Evolutionary conservation across 1,139 yeast species (phyloP).

Genomic region (Diutina siamensis): DNA sequence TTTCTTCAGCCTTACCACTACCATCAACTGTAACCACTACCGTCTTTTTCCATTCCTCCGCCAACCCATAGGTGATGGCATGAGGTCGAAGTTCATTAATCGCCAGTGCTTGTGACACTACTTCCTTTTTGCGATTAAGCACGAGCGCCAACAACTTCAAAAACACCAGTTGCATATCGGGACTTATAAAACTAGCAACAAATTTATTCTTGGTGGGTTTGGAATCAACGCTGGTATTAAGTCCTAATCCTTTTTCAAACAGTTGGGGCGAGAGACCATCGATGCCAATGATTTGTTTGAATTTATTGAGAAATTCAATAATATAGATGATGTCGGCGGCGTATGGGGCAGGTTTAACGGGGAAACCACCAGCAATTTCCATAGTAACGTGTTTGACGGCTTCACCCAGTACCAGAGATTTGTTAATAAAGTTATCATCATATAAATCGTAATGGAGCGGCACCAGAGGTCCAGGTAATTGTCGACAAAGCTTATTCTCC

Average conservation of each 20-base stretch:
- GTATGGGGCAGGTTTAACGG: conserved; percentile 7
- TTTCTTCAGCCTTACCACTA: not conserved
- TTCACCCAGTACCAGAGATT: conserved; percentile 7
- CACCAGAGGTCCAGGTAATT: conserved; percentile 30
- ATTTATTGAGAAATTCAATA: conserved; percentile 9
- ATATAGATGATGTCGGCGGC: conserved; percentile 10
- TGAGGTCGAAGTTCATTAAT: not conserved
- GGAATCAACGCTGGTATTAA: no score
- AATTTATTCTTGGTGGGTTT: no score
- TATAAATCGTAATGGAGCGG: conserved; percentile 26
- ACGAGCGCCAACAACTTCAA: not conserved
- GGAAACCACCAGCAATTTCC: conserved; percentile 10
- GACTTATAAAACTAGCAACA: not conserved
- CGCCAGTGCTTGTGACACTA: not conserved
- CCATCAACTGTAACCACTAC: not conserved
- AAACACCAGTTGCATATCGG: conserved; percentile 4
- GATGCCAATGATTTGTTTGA: conserved; percentile 8
- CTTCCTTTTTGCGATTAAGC: not conserved
- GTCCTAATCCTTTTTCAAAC: conserved; percentile 10
- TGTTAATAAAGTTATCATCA: conserved; percentile 23
- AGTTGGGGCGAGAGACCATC: conserved; percentile 10
- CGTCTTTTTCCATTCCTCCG: conserved; percentile 3
- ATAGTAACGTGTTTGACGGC: conserved; percentile 15
- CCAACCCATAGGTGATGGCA: not conserved
- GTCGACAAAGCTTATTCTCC: conserved; percentile 20